Base-by-base conservation (phyloP, 1,284 basidiomycete species). In the Cryptococcus sp. region DNA sequence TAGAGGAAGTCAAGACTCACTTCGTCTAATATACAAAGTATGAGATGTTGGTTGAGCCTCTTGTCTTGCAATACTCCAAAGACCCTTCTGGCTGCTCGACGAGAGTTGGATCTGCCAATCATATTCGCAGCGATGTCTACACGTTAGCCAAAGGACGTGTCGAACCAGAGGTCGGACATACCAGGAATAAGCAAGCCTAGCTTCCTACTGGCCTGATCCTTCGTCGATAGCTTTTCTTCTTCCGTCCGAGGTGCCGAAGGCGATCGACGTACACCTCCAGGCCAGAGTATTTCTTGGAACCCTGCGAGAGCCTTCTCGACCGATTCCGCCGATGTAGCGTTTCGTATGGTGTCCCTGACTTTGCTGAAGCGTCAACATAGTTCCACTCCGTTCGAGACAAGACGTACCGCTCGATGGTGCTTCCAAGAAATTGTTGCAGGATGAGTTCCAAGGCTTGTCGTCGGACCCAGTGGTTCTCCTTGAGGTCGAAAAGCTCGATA, bases 401-500 rank as follows among this genome's bases (percentile, higher is more conserved):
- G 2, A 67, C 78, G 59, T 49, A 91, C 88, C 90, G 77, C 72
- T 98, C 94, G 56, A 97, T 91, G 0, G 94, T 97, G 10, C 87
- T 87, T 5, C 93, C 94, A 4, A 98, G 77, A 4, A 97, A 83
- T 66, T 97, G 93, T 70, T 97, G 94, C 41, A 97, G 75, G 52
- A 97, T 90, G 48, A 97, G 89, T 12, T 97, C 87, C 57, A 97
- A 90, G 1, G 94, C 93, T 69, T 97, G 93, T n/a, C 90, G 79
- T 44, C 93, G 78, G 26, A 97, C 76, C 94, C 94, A 98, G 58
- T 93, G 93, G 70, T 88, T 86, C 76, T 90, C 89, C 72, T 95
- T 85, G 22, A 97, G 80, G 71, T 97, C 91, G 58, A 97, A 97
- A 7, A 97, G 78, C 21, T 92, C 88, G 46, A 97, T 79, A 33